phyloP scores from a whole-genome alignment of 2,329 filamentous ascomycete genomes.

The Trichoderma cornu-damae region DNA sequence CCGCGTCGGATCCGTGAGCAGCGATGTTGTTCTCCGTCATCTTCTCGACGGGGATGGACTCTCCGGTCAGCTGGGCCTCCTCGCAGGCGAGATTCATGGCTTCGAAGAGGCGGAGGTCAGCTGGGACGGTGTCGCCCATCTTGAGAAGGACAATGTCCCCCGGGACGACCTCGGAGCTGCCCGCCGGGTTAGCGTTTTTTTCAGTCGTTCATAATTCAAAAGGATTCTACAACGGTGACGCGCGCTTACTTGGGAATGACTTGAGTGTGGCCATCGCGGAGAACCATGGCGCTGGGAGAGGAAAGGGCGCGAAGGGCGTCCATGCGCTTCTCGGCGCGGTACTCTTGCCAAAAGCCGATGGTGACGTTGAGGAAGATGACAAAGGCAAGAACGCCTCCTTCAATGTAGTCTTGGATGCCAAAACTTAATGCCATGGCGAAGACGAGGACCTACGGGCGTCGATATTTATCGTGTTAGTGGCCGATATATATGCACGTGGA shows the following conservation, averaged over 20 bases:
- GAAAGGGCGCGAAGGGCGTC: constrained; percentile 57
- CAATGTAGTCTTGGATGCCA: constrained; percentile 61
- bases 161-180: constrained; percentile 59
- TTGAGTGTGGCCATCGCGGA: constrained; percentile 54
- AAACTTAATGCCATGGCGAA: constrained; percentile 72
- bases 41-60: constrained; percentile 68
- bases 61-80: constrained; percentile 70
- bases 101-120: constrained; percentile 65
- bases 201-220: neutral
- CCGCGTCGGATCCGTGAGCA: constrained; percentile 43
- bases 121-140: constrained; percentile 70
- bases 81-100: constrained; percentile 77
- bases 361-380: constrained; percentile 66
- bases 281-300: constrained; percentile 57
- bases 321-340: constrained; percentile 62
- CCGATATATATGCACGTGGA: no score
- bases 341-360: constrained; percentile 63
- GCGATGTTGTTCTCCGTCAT: constrained; percentile 46
- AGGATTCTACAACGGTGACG: neutral
- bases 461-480: neutral
- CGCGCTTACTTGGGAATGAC: constrained; percentile 52
- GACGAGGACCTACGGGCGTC: constrained; percentile 57
- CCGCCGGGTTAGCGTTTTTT: constrained; percentile 20
- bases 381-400: constrained; percentile 61
- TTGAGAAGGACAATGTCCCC: constrained; percentile 64